These are phyloP conservation scores for Colletotrichum viniferum DNA, from an alignment of 2,329 filamentous ascomycete species.

Conservation along the genomic window DNA sequence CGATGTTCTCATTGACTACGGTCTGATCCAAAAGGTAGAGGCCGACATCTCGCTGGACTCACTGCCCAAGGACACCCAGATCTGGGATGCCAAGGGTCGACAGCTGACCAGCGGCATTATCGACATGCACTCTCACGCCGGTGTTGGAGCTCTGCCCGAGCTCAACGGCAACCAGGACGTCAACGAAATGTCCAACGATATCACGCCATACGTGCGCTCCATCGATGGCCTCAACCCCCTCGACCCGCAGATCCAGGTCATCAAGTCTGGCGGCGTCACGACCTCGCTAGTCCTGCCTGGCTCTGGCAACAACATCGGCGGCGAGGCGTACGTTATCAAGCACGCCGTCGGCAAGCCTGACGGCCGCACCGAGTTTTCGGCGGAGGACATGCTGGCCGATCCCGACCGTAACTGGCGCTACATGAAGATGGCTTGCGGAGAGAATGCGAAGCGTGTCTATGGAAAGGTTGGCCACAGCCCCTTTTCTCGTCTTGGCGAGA, in stretches of 20 bases:
- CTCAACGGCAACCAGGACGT: constrained; percentile 60
- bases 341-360: constrained; percentile 65
- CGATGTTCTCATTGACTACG: constrained; percentile 66
- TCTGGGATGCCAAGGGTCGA: constrained; percentile 64
- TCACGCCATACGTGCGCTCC: constrained; percentile 71
- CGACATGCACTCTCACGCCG: constrained; percentile 74
- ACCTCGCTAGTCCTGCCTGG: constrained; percentile 71
- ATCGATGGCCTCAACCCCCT: constrained; percentile 68
- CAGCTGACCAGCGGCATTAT: constrained; percentile 70
- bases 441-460: constrained; percentile 70
- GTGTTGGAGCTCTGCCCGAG: constrained; percentile 61
- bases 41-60: constrained; percentile 43
- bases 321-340: constrained; percentile 73
- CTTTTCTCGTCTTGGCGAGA: constrained; percentile 68
- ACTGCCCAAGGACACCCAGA: constrained; percentile 50
- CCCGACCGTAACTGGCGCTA: constrained; percentile 70
- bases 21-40: constrained; percentile 62
- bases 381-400: constrained; percentile 67
- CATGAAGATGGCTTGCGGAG: constrained; percentile 79
- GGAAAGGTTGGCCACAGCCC: constrained; percentile 60
- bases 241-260: constrained; percentile 69
- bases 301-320: constrained; percentile 75
- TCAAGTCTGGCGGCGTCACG: constrained; percentile 76
- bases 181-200: constrained; percentile 68
- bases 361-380: constrained; percentile 67